Conservation (phyloP, 768 basidiomycete genomes). For the Tricholoma terreum region DNA sequence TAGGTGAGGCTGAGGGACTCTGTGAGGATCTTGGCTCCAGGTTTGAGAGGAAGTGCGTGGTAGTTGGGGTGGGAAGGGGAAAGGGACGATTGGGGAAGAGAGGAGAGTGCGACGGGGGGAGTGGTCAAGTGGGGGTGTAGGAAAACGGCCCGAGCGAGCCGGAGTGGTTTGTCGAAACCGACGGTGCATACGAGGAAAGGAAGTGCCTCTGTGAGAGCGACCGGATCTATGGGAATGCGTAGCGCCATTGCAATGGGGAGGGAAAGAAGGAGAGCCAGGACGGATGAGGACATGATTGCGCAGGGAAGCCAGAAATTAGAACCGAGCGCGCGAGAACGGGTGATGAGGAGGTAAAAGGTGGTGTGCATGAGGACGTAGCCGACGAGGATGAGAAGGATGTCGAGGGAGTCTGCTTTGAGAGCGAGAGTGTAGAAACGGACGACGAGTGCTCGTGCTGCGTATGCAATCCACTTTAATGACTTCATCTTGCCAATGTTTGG, state of each 20-base stretch:
- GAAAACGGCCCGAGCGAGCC: conserved; percentile 88
- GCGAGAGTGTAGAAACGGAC: conserved; percentile 15
- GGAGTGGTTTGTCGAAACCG: conserved; percentile 96
- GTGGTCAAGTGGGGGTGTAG: conserved; percentile 66
- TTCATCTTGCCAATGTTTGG: conserved; percentile 63
- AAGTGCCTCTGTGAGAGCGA: conserved; percentile 90
- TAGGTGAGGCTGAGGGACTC: conserved; percentile 81
- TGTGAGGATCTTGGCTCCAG: conserved; percentile 80
- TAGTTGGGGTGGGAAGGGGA: not conserved
- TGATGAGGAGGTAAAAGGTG: conserved; percentile 89
- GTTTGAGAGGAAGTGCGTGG: conserved; percentile 47
- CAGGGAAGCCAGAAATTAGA: conserved; percentile 52
- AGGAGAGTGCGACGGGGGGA: conserved; percentile 27
- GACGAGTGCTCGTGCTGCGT: conserved; percentile 54
- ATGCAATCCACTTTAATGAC: conserved; percentile 85
- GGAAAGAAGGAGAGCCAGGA: conserved; percentile 81
- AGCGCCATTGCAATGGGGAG: conserved; percentile 73
- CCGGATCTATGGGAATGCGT: conserved; percentile 86
- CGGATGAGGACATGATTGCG: conserved; percentile 76
- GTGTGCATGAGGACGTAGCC: conserved; percentile 96
- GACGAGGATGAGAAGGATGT: conserved; percentile 90
- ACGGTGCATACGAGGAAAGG: conserved; percentile 98
- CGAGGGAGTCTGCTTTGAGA: conserved; percentile 91
- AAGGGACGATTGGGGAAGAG: conserved; percentile 31
- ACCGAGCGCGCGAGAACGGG: conserved; percentile 85